phyloP scores from a whole-genome alignment of 495 filamentous ascomycete species.

The Geopyxis carbonaria region DNA sequence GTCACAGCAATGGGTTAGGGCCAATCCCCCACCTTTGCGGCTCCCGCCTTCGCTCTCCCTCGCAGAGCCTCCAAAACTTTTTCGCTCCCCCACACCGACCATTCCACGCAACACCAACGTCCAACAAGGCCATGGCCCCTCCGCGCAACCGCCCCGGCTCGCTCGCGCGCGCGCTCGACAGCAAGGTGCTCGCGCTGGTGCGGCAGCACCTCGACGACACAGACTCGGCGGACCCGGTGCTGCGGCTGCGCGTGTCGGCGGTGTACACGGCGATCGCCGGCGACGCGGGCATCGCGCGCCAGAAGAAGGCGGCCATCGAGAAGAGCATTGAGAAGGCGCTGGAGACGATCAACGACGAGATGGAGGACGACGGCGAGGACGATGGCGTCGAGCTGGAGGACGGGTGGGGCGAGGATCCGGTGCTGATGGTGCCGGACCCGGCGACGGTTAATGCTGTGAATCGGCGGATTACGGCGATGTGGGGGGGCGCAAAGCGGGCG shows the following conservation, averaged over 20 bases:
- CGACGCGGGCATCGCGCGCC: conserved; percentile 15
- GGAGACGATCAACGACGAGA: conserved; percentile 48
- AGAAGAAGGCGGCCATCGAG: conserved; percentile 40
- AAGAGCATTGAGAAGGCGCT: conserved; percentile 76
- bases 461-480: conserved; percentile 50
- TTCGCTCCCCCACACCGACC: not conserved
- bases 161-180: conserved; percentile 15
- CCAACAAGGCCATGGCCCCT: not conserved
- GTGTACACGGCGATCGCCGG: conserved; percentile 17
- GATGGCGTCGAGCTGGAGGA: conserved; percentile 44
- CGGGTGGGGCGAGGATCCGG: conserved; percentile 39
- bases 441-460: conserved; percentile 47
- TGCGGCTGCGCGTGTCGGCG: conserved; percentile 16
- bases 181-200: conserved; percentile 17
- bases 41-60: no score
- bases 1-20: no score
- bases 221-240: conserved; percentile 4
- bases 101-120: not conserved
- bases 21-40: no score
- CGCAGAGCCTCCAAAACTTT: not conserved
- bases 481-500: conserved; percentile 36
- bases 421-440: conserved; percentile 17
- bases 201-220: conserved; percentile 21
- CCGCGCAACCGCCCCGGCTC: not conserved
- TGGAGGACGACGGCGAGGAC: conserved; percentile 35